Base-by-base conservation (phyloP, 1,284 basidiomycete species). In the Neonothopanus nambi region DNA sequence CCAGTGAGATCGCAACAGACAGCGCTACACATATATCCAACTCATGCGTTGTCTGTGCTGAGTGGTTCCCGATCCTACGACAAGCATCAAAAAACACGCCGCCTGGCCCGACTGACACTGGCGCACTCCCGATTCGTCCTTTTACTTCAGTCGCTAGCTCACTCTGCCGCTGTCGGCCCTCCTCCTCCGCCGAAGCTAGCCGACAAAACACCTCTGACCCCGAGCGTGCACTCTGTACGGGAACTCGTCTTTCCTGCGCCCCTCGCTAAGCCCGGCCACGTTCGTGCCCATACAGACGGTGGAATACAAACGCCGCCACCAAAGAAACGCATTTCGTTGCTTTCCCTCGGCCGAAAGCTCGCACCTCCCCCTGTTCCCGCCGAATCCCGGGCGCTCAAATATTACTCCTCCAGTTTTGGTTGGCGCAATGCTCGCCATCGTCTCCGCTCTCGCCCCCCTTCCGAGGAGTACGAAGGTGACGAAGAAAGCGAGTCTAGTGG, bases 161-260 rank as follows among this genome's bases (percentile, higher is more conserved):
- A 54, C 42, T 54, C 52, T 15, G 40, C 45, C 18, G 18, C 40
- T n/a, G 18, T 24, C 26, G 39, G 39, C 15, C 52, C 46, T 42
- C 52, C 52, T 2, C 28, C 24, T 12, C 30, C 30, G 30, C 30
- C 30, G 30, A 11, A 11, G 8, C 30, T 33, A 2, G 52, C 48
- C 24, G 30, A 40, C 12, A 44, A 40, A 12, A 17, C 20, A 0
- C 26, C 30, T n/a, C 15, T 28, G 3, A 6, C 33, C 20, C 21
- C 36, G 15, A 12, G 21, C 24, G 7, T 23, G 11, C 12, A 53
- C 26, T 53, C 52, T 20, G 15, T 41, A 36, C 26, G 52, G 37
- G 45, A 53, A 26, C 52, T 53, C 40, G 46, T 53, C 2, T 53
- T 53, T 26, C 52, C 52, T 48, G 30, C 45, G 3, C 52, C 52